Percentiles rank a stretch among this genome's conserved stretches.
These are phyloP conservation scores for Cydonia oblonga DNA, from an alignment of 331 rosid genomes.

Conservation along the genomic window DNA sequence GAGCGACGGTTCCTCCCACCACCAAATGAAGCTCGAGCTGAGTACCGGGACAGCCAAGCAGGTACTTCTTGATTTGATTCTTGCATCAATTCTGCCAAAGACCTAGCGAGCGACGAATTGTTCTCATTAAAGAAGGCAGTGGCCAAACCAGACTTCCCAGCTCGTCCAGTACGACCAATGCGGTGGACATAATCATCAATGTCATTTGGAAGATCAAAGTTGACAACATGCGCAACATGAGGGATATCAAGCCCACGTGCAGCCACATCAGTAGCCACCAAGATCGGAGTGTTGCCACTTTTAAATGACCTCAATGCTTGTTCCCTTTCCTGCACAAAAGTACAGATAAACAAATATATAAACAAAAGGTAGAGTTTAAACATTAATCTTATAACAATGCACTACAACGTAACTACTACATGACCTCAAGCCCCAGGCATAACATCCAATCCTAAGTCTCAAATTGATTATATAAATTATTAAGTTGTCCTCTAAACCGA, in stretches of 20 bases:
- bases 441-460: not conserved
- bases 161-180: constrained; percentile 80
- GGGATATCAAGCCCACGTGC: constrained; percentile 92
- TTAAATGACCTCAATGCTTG: constrained; percentile 50
- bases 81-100: constrained; percentile 73
- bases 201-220: constrained; percentile 84
- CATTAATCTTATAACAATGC: not conserved
- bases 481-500: not conserved
- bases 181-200: constrained; percentile 90
- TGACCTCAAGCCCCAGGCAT: not conserved
- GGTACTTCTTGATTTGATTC: constrained; percentile 89
- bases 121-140: constrained; percentile 80
- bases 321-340: constrained; percentile 66
- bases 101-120: constrained; percentile 53
- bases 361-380: not conserved
- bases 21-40: constrained; percentile 50
- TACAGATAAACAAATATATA: constrained; percentile 1
- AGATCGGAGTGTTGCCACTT: constrained; percentile 29
- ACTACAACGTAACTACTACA: not conserved
- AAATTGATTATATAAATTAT: not conserved
- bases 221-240: constrained; percentile 80
- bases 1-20: constrained; percentile 77
- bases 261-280: constrained; percentile 91
- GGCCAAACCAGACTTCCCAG: constrained; percentile 77
- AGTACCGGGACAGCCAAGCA: constrained; percentile 64